phyloP scores from a whole-genome alignment of 1,284 basidiomycete genomes.

The Coniophora puteana region DNA sequence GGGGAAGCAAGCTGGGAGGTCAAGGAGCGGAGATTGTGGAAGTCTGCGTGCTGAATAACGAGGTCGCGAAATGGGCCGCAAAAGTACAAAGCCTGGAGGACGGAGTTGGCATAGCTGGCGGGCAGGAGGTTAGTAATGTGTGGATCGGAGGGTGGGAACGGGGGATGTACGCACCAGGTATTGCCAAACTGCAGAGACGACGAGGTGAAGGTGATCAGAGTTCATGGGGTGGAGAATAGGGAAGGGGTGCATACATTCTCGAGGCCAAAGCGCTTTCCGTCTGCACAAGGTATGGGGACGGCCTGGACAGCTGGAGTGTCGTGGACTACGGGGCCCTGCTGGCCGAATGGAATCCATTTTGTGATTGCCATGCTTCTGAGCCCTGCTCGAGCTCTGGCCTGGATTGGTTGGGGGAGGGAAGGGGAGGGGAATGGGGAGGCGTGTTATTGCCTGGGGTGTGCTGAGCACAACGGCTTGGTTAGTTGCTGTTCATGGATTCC shows the following conservation, averaged over 20 bases:
- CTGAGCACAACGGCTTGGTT: slow-evolving; percentile 6
- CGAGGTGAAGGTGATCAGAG: background rate
- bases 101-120: slow-evolving; percentile 92
- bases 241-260: slow-evolving; percentile 95
- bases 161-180: slow-evolving; percentile 56
- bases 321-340: slow-evolving; percentile 19
- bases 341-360: slow-evolving; percentile 35
- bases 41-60: slow-evolving; percentile 56
- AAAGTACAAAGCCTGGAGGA: slow-evolving; percentile 93
- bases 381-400: slow-evolving; percentile 7
- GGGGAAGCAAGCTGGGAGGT: slow-evolving; percentile 13
- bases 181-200: slow-evolving; percentile 65
- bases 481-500: slow-evolving; percentile 21
- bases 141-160: slow-evolving; percentile 3
- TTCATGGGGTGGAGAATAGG: slow-evolving; percentile 15
- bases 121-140: slow-evolving; percentile 17
- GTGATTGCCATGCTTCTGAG: slow-evolving; percentile 21
- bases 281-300: slow-evolving; percentile 46
- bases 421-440: background rate
- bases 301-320: slow-evolving; percentile 28
- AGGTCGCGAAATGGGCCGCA: slow-evolving; percentile 81
- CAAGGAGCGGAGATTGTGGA: slow-evolving; percentile 24
- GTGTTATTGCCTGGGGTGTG: slow-evolving; percentile 5
- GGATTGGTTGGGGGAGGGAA: slow-evolving; percentile 1
- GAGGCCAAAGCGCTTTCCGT: slow-evolving; percentile 83